Conservation (phyloP, 345 rosid species). For the Brassica cretica region DNA sequence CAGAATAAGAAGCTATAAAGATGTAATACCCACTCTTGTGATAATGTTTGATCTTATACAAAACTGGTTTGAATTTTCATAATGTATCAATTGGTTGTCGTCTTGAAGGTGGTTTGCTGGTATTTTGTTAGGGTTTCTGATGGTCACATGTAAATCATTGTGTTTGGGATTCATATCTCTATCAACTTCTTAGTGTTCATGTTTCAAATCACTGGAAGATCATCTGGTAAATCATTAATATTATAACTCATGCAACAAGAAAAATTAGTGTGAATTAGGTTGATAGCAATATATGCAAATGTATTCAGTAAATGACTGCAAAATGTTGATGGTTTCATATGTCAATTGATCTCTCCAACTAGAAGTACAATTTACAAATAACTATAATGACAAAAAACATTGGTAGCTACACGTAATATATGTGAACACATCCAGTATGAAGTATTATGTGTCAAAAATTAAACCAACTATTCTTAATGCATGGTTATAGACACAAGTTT, state of each 20-base stretch:
- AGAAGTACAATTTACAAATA: background rate
- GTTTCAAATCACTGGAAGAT: constrained; percentile 11
- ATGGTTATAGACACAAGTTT: background rate
- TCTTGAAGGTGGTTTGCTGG: constrained; percentile 26
- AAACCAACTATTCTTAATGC: background rate
- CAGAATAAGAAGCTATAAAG: constrained; percentile 20
- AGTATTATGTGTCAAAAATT: background rate
- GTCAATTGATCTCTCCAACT: background rate
- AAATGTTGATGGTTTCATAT: background rate
- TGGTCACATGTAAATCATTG: constrained; percentile 37
- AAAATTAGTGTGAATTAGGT: background rate
- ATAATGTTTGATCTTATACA: constrained; percentile 32
- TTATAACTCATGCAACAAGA: background rate
- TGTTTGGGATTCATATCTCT: constrained; percentile 8
- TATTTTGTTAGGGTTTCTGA: constrained; percentile 30
- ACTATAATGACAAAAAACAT: background rate
- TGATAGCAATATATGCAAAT: background rate
- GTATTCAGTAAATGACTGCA: background rate
- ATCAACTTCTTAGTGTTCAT: constrained; percentile 17
- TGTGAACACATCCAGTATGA: background rate
- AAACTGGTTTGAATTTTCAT: constrained; percentile 23
- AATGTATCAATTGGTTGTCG: constrained; percentile 28
- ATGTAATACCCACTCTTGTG: constrained; percentile 9
- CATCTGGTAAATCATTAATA: constrained; percentile 6
- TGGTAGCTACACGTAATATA: background rate